These are phyloP conservation scores for Candida sanyaensis DNA, from an alignment of 1,139 yeast species.

Conservation along the genomic window DNA sequence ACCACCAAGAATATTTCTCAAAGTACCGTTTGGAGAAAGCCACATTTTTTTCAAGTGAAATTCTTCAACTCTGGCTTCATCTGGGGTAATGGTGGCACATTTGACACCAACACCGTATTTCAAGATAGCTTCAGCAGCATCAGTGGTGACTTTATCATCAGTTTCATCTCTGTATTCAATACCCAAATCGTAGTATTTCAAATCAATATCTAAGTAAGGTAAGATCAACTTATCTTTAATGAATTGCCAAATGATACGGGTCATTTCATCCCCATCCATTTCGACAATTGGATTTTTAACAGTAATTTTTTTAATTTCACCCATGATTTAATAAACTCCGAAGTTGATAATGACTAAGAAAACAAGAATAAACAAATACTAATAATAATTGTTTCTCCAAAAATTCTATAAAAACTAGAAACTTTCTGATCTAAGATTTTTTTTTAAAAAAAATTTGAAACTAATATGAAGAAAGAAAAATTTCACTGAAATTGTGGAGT, in stretches of 20 bases:
- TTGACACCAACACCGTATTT: constrained; percentile 91
- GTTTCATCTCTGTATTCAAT: constrained; percentile 85
- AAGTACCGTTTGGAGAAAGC: constrained; percentile 96
- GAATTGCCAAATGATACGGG: constrained; percentile 87
- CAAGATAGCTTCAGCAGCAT: constrained; percentile 87
- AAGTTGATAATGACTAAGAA: neutral
- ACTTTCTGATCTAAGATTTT: neutral
- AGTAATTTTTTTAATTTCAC: constrained; percentile 53
- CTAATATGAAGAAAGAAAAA: neutral
- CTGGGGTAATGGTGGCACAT: constrained; percentile 99
- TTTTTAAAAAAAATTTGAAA: neutral
- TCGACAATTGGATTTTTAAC: constrained; percentile 91
- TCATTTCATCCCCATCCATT: constrained; percentile 96
- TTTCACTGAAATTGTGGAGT: constrained; percentile 1
- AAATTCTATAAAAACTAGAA: neutral
- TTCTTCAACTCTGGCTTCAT: constrained; percentile 91
- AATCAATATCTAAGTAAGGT: constrained; percentile 84
- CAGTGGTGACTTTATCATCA: constrained; percentile 82
- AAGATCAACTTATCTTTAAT: constrained; percentile 79
- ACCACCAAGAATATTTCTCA: constrained; percentile 92
- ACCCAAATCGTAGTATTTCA: constrained; percentile 90
- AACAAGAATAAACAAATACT: neutral
- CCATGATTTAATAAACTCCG: constrained; percentile 9
- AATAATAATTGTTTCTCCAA: neutral
- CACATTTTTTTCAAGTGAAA: constrained; percentile 92